A percentile compares a stretch with the other conserved stretches of the same genome.
phyloP scores from a whole-genome alignment of 2,329 filamentous ascomycete species.

The Aspergillus puulaauensis region DNA sequence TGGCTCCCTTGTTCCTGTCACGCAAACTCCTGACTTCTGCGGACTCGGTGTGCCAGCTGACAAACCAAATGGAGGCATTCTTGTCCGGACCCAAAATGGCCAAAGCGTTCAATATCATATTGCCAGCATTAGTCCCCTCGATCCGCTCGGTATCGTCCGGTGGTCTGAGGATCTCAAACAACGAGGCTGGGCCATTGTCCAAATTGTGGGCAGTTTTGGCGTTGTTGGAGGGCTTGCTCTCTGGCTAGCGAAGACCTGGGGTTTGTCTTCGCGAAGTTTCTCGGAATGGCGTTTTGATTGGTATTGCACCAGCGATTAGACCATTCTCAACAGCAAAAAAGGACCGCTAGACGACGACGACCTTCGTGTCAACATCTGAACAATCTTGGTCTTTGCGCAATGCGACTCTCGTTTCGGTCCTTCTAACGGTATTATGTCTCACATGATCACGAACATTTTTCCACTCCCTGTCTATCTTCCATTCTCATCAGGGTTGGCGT shows the following conservation, averaged over 20 bases:
- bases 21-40: conserved; percentile 34
- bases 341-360: background rate
- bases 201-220: conserved; percentile 72
- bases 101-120: conserved; percentile 34
- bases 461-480: background rate
- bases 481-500: background rate
- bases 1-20: conserved; percentile 59
- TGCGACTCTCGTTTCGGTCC: background rate
- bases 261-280: conserved; percentile 32
- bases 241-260: conserved; percentile 54
- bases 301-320: conserved; percentile 15
- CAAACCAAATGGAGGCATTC: conserved; percentile 23
- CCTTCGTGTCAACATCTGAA: background rate
- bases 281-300: conserved; percentile 32
- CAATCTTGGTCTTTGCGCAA: background rate
- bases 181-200: conserved; percentile 66
- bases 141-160: conserved; percentile 76
- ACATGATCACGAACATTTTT: background rate
- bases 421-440: background rate
- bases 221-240: conserved; percentile 71
- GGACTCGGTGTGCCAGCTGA: conserved; percentile 25
- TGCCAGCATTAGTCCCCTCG: conserved; percentile 55
- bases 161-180: conserved; percentile 66
- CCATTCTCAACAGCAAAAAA: background rate
- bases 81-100: conserved; percentile 24